Evolutionary conservation across 129 eudicot genomes (phyloP).

Genomic region (Mikania micrantha): DNA sequence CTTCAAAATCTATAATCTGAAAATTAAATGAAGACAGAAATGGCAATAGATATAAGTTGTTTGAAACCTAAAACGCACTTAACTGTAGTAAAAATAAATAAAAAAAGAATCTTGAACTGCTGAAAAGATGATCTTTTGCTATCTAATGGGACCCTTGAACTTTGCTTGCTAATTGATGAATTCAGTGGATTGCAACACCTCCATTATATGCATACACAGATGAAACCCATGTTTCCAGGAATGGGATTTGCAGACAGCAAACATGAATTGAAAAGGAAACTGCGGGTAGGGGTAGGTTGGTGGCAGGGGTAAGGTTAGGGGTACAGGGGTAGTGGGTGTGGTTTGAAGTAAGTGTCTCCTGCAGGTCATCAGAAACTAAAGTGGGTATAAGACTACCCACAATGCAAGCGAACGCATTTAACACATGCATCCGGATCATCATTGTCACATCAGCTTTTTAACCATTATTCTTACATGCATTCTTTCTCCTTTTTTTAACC

Average conservation of each 20-base stretch:
- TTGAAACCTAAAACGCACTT: no score
- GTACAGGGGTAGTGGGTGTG: constrained; percentile 3
- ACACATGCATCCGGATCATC: no score
- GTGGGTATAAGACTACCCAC: no score
- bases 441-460: no score
- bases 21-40: not conserved
- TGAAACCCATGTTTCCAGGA: constrained; percentile 23
- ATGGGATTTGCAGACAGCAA: constrained; percentile 12
- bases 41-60: not conserved
- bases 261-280: not conserved
- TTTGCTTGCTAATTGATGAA: constrained; percentile 10
- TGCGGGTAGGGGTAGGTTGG: constrained; percentile 6
- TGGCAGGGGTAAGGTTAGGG: no score
- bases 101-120: constrained; percentile 16
- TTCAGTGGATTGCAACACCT: constrained; percentile 20
- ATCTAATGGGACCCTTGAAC: constrained; percentile 19
- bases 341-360: constrained; percentile 28
- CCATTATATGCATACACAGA: constrained; percentile 19
- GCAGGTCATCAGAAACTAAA: constrained; percentile 18
- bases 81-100: no score
- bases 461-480: no score
- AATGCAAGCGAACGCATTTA: no score
- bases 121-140: constrained; percentile 19
- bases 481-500: no score
- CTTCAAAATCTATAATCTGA: constrained; percentile 12